Percentiles rank a stretch among this genome's conserved stretches.
Conservation (phyloP, 345 rosid species). For the Sapria himalayana region DNA sequence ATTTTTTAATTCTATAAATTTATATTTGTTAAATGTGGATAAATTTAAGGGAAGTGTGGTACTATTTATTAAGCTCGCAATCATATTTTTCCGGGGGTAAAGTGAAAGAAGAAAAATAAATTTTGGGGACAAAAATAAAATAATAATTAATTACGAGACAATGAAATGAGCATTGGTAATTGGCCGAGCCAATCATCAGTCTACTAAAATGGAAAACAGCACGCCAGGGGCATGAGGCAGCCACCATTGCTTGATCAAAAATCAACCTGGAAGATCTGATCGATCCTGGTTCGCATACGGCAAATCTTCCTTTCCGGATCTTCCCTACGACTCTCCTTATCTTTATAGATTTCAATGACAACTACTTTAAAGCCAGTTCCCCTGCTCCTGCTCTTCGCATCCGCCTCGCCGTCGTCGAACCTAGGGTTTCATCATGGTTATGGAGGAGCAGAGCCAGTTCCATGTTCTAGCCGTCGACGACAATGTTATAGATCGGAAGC, state of each 20-base stretch:
- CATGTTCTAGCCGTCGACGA: conserved; percentile 97
- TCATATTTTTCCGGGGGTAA: too few species aligned
- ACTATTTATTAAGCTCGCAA: too few species aligned
- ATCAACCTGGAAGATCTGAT: conserved; percentile 29
- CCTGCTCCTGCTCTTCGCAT: conserved; percentile 2
- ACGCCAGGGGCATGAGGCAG: too few species aligned
- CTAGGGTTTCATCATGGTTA: conserved; percentile 8
- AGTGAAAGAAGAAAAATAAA: too few species aligned
- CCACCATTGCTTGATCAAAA: conserved; percentile 31
- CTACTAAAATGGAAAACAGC: conserved; percentile 1
- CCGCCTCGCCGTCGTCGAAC: conserved; percentile 6
- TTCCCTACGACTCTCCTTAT: conserved; percentile 13
- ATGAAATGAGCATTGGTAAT: too few species aligned
- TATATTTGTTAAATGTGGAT: too few species aligned
- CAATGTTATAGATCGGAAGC: conserved; percentile 48
- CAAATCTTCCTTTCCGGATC: conserved; percentile 51
- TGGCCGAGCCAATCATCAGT: neutral
- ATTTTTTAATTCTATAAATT: too few species aligned
- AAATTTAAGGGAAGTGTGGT: too few species aligned
- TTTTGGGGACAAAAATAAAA: too few species aligned
- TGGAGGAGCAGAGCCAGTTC: conserved; percentile 30
- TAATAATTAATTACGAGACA: too few species aligned
- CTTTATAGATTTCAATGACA: conserved; percentile 3
- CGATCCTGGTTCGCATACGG: conserved; percentile 31
- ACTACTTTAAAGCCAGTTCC: conserved; percentile 11